Evolutionary conservation across 495 filamentous ascomycete species (phyloP).

Genomic region (Sporormia fimetaria): DNA sequence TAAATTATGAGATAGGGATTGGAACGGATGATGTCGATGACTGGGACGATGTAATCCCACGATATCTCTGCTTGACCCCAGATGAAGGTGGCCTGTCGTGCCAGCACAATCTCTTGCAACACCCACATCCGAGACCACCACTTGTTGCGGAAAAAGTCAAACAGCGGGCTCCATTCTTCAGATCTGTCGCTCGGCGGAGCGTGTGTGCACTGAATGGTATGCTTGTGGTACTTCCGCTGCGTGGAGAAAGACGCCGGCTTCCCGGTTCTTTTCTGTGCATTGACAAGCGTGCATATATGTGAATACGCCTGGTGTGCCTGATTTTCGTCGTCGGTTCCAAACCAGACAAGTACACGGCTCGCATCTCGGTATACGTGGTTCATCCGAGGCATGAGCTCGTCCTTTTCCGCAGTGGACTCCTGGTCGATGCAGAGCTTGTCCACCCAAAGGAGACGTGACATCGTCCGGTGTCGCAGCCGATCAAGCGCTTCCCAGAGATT

Average conservation of each 20-base stretch:
- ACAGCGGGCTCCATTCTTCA: conserved; percentile 3
- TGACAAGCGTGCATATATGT: conserved; percentile 8
- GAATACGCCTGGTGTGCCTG: conserved; percentile 5
- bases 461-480: background rate
- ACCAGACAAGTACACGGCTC: conserved; percentile 15
- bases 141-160: conserved; percentile 6
- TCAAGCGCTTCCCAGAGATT: conserved; percentile 14
- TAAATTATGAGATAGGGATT: conserved; percentile 1
- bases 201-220: background rate
- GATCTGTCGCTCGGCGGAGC: background rate
- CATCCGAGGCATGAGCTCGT: conserved; percentile 12
- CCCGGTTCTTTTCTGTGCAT: background rate
- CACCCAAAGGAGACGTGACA: conserved; percentile 11
- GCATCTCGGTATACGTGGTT: conserved; percentile 11
- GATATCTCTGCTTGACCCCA: conserved; percentile 14
- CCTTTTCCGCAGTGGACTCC: conserved; percentile 5
- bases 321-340: conserved; percentile 11
- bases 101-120: conserved; percentile 20
- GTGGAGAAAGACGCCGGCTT: conserved; percentile 1
- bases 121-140: conserved; percentile 25
- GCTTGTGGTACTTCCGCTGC: background rate
- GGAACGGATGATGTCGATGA: conserved; percentile 3
- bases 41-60: conserved; percentile 11
- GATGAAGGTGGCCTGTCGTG: conserved; percentile 4
- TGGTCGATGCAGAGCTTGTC: conserved; percentile 22